These are phyloP conservation scores for Solanum hybrid DNA, from an alignment of 305 asterid species.

Conservation along the genomic window DNA sequence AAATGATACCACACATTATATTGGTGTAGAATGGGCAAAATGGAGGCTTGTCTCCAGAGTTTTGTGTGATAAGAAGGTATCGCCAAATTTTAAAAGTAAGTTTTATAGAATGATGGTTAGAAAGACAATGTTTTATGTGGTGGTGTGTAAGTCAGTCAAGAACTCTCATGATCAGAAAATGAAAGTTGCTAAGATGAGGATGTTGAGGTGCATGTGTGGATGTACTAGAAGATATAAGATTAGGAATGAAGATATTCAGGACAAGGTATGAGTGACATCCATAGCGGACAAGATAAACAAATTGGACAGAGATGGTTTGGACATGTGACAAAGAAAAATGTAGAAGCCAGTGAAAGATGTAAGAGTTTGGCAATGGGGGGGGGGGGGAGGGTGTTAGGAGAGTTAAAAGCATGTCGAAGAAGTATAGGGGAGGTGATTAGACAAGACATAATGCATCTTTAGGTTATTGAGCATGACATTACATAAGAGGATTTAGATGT, in stretches of 20 bases:
- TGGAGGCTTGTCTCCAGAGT: background rate
- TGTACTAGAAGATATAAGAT: background rate
- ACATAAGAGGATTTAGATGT: background rate
- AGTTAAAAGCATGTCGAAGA: background rate
- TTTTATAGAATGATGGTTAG: background rate
- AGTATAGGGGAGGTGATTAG: background rate
- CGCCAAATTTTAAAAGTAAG: background rate
- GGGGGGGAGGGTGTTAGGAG: background rate
- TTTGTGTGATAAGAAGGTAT: background rate
- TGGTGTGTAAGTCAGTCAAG: background rate
- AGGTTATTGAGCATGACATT: background rate
- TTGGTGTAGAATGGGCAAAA: background rate
- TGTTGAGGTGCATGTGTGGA: background rate
- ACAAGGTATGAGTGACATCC: background rate
- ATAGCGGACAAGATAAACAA: background rate
- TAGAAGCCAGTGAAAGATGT: background rate
- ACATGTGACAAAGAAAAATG: too few relatives aligned
- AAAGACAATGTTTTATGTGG: background rate
- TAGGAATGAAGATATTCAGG: background rate
- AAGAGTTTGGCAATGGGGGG: background rate
- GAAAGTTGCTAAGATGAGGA: background rate
- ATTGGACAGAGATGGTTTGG: background rate
- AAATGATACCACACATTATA: background rate
- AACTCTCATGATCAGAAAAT: background rate
- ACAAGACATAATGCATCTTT: background rate